A percentile compares a stretch with the other conserved stretches of the same genome.
Conservation (phyloP, 306 rosid genomes). For the Cucumis melo region DNA sequence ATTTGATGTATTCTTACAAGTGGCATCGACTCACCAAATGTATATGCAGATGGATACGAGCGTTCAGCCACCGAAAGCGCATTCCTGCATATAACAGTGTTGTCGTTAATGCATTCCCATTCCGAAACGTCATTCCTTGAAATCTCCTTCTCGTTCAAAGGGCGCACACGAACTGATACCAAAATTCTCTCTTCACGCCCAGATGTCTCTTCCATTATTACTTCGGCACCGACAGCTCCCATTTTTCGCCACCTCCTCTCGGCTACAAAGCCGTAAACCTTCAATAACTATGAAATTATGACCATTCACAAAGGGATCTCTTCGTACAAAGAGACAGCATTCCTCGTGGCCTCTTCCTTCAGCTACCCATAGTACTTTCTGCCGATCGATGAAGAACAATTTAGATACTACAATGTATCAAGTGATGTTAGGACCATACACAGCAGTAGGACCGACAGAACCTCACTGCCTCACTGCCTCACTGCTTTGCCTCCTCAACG, state of each 20-base stretch:
- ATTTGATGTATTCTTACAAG: neutral
- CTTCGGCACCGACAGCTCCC: conserved; percentile 70
- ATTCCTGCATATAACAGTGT: conserved; percentile 66
- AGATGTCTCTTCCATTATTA: conserved; percentile 20
- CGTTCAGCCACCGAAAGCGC: conserved; percentile 83
- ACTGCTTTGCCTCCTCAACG: conserved; percentile 29
- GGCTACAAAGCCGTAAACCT: conserved; percentile 15
- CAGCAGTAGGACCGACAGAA: conserved; percentile 29
- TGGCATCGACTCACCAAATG: conserved; percentile 59
- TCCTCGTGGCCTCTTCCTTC: conserved; percentile 15
- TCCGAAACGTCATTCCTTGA: conserved; percentile 64
- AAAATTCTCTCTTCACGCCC: conserved; percentile 48
- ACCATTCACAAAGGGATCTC: conserved; percentile 20
- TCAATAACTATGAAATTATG: conserved; percentile 14
- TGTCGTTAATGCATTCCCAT: conserved; percentile 91
- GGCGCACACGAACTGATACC: conserved; percentile 88
- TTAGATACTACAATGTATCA: conserved; percentile 10
- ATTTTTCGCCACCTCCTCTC: conserved; percentile 23
- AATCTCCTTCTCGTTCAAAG: conserved; percentile 63
- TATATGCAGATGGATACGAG: conserved; percentile 84
- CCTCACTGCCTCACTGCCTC: conserved; percentile 15
- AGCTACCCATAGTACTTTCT: conserved; percentile 12
- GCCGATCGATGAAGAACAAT: conserved; percentile 12
- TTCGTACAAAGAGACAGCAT: conserved; percentile 8
- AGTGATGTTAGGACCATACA: conserved; percentile 27